phyloP scores from a whole-genome alignment of 169 alveolate genomes.

The Plasmodium relictum region DNA sequence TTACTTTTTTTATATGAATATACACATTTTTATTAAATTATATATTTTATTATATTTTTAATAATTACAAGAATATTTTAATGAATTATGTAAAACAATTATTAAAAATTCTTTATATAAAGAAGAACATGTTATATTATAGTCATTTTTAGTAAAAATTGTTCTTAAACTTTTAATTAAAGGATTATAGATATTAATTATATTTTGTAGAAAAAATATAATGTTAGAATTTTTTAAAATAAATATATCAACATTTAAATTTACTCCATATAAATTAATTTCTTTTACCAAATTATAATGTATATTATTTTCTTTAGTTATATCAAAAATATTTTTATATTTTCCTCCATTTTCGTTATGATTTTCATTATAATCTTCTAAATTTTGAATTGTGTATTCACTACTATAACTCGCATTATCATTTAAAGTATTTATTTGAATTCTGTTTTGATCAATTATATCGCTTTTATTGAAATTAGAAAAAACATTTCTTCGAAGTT shows the following conservation, averaged over 20 bases:
- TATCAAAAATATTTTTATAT: neutral
- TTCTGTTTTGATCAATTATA: slow-evolving; percentile 13
- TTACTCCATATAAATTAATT: slow-evolving; percentile 40
- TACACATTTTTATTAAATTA: neutral
- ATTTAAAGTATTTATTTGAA: neutral
- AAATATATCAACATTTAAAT: slow-evolving; percentile 56
- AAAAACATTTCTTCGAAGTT: slow-evolving; percentile 57
- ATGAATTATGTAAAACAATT: slow-evolving; percentile 30
- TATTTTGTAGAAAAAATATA: slow-evolving; percentile 49
- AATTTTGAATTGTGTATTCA: neutral
- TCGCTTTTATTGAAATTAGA: slow-evolving; percentile 28
- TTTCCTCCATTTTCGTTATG: neutral
- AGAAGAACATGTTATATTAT: slow-evolving; percentile 41
- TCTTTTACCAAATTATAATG: slow-evolving; percentile 32
- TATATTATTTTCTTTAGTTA: slow-evolving; percentile 22
- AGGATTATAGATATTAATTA: slow-evolving; percentile 64
- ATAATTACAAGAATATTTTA: slow-evolving; percentile 43
- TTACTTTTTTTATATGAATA: neutral
- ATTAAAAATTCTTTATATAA: slow-evolving; percentile 18
- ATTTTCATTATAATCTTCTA: neutral
- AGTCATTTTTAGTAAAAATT: slow-evolving; percentile 34
- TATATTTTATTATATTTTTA: neutral
- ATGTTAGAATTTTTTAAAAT: slow-evolving; percentile 40
- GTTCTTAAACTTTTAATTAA: slow-evolving; percentile 28
- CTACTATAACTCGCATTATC: neutral